A percentile compares a stretch with the other conserved stretches of the same genome.
These are phyloP conservation scores for Cyphellophora attinorum DNA, from an alignment of 2,329 filamentous ascomycete species.

Conservation along the genomic window DNA sequence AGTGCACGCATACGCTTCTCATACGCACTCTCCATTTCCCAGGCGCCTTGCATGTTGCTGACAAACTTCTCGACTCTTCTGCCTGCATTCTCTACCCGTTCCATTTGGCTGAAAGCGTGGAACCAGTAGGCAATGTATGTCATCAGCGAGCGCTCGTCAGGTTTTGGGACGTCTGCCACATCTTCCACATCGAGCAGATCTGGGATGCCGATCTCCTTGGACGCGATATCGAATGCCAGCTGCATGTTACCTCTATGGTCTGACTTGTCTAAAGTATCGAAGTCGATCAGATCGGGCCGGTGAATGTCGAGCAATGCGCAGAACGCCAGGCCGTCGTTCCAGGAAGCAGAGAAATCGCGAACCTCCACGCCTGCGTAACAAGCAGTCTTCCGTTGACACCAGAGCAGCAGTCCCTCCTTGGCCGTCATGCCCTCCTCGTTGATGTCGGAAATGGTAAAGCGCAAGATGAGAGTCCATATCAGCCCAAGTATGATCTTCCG, in stretches of 20 bases:
- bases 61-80: constrained; percentile 96
- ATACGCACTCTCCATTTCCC: constrained; percentile 98
- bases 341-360: constrained; percentile 86
- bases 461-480: constrained; percentile 96
- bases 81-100: constrained; percentile 95
- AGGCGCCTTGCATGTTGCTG: constrained; percentile 96
- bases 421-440: constrained; percentile 96
- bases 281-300: constrained; percentile 93
- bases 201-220: constrained; percentile 93
- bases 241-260: constrained; percentile 98
- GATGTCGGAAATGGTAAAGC: constrained; percentile 98
- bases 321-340: constrained; percentile 96
- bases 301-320: constrained; percentile 96
- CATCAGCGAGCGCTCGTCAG: constrained; percentile 94
- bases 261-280: constrained; percentile 83
- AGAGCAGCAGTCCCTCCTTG: constrained; percentile 86
- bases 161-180: constrained; percentile 91
- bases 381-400: constrained; percentile 97
- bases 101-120: constrained; percentile 98
- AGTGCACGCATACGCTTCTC: constrained; percentile 83
- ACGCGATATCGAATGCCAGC: constrained; percentile 89
- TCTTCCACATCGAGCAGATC: constrained; percentile 94
- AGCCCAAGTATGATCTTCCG: constrained; percentile 93
- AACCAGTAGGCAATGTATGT: constrained; percentile 99
- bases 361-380: constrained; percentile 98